Evolutionary conservation across 208 protist species (phyloP), one percentile per base, ranked within the genome.

Genomic region (Pavlovales sp.): DNA sequence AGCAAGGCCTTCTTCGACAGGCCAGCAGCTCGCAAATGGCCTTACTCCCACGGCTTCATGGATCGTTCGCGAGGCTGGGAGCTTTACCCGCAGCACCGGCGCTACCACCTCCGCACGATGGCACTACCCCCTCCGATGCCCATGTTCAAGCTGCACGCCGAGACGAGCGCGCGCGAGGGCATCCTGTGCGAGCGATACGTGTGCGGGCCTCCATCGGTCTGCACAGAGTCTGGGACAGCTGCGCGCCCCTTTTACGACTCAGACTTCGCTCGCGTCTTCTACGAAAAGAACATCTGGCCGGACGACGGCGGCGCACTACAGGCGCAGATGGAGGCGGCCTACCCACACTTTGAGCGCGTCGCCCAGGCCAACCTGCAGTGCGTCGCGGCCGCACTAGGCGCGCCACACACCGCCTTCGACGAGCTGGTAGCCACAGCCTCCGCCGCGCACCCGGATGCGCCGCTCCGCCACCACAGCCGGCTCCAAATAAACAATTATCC

Each of bases 121-220:
- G 47, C 47, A 66, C 47, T 14, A 26, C 47, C 47, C 11, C 20
- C 20, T 30, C 47, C 20, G 20, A 66, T 66, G 57, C 57, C 57
- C 20, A 14, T 71, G 20, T 32, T 14, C 57, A 14, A 71, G 57
- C 20, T 28, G 57, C 57, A 71, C 57, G 75, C 26, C 28, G 75
- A 77, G 75, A 10, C 75, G 75, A 77, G 75, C 75, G 14, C 75
- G 26, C 26, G 26, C 75, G 75, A 77, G 32, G 75, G 75, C 75
- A 77, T 77, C 75, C 11, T 77, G 75, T 77, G 75, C 75, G 75
- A 77, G 75, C 75, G 75, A 18, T 77, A 37, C 75, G 75, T 77
- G 11, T 77, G 75, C 75, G 75, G 75, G 28, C 75, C 75, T 18
- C 75, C 75, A 18, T 30, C 75, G 11, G 75, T 77, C 26, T 77